These are phyloP conservation scores for Penicillium hordei DNA, from an alignment of 2,329 filamentous ascomycete genomes.

Conservation along the genomic window DNA sequence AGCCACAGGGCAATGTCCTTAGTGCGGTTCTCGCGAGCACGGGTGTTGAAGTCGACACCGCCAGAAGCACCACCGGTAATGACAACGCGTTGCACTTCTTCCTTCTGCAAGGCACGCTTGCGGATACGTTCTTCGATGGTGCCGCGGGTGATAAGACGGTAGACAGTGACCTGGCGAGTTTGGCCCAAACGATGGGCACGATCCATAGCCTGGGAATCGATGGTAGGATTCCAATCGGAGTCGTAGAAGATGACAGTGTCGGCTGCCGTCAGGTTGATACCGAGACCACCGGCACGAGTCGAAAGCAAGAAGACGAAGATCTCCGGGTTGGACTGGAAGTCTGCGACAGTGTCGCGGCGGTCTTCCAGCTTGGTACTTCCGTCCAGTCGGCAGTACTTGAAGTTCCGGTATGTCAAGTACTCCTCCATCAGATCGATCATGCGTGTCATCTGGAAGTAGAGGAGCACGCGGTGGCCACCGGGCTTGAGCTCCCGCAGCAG, in stretches of 20 bases:
- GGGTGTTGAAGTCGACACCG: slow-evolving; percentile 94
- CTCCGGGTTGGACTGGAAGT: slow-evolving; percentile 91
- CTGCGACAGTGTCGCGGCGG: slow-evolving; percentile 89
- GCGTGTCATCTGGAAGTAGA: slow-evolving; percentile 99
- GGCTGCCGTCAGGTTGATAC: slow-evolving; percentile 94
- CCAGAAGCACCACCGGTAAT: slow-evolving; percentile 81
- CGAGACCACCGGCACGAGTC: slow-evolving; percentile 92
- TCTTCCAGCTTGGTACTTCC: slow-evolving; percentile 97
- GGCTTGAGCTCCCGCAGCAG: slow-evolving; percentile 88
- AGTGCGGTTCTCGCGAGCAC: slow-evolving; percentile 85
- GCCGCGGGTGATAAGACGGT: slow-evolving; percentile 91
- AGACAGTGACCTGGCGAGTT: slow-evolving; percentile 93
- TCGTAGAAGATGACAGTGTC: slow-evolving; percentile 99
- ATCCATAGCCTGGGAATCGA: slow-evolving; percentile 98
- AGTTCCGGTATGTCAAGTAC: slow-evolving; percentile 97
- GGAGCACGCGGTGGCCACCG: slow-evolving; percentile 83
- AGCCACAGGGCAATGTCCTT: slow-evolving; percentile 99
- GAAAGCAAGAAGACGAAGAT: slow-evolving; percentile 97
- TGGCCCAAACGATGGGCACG: slow-evolving; percentile 96
- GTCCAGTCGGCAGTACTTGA: slow-evolving; percentile 96
- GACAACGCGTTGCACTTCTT: slow-evolving; percentile 96
- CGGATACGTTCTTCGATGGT: slow-evolving; percentile 98
- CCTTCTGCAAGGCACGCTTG: slow-evolving; percentile 94
- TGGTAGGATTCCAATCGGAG: slow-evolving; percentile 98
- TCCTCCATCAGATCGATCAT: slow-evolving; percentile 99